These are phyloP conservation scores for Phytopythium boreale DNA, from an alignment of 352 stramenopile genomes.

Conservation along the genomic window DNA sequence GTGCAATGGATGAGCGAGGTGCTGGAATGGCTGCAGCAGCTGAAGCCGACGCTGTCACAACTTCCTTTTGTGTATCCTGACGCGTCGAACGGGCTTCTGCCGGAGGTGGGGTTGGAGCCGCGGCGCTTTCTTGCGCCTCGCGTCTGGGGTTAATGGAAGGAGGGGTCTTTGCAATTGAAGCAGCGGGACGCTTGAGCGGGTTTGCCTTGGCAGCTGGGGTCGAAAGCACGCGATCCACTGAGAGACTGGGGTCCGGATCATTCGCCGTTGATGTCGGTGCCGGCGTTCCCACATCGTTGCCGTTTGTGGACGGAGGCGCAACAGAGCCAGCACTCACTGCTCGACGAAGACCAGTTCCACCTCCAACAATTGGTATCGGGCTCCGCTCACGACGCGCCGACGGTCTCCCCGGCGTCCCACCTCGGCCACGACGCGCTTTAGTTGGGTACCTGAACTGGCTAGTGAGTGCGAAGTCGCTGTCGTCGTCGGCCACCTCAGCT, in stretches of 20 bases:
- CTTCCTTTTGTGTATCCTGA: background rate
- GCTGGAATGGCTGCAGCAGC: background rate
- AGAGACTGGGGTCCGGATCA: background rate
- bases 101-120: background rate
- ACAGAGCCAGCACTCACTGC: conserved; percentile 2
- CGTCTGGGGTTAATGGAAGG: background rate
- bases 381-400: conserved; percentile 1
- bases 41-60: background rate
- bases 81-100: background rate
- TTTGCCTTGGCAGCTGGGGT: conserved; percentile 1
- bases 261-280: background rate
- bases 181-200: conserved; percentile 3
- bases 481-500: conserved; percentile 21
- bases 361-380: background rate
- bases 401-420: conserved; percentile 2
- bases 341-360: conserved; percentile 3
- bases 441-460: conserved; percentile 24
- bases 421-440: conserved; percentile 11
- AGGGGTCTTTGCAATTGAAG: conserved; percentile 5
- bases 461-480: conserved; percentile 26
- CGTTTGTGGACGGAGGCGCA: background rate
- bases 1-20: background rate
- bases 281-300: background rate
- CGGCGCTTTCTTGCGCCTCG: background rate
- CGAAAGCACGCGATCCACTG: background rate